Conservation (phyloP, 192 early-diverging fungal species). For the Spinellus fusiger region DNA sequence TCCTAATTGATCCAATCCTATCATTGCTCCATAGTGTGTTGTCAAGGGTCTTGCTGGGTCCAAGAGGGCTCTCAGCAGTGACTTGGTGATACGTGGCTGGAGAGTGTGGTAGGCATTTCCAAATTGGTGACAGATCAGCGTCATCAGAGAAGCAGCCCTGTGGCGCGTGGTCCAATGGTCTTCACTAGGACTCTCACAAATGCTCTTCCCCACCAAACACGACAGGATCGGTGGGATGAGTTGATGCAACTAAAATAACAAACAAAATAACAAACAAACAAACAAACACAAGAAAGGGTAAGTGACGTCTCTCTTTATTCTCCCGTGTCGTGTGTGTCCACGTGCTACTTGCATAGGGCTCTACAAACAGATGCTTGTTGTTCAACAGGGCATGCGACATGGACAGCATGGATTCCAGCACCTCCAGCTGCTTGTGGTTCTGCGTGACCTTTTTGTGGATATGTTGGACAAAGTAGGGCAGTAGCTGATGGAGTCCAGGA, state of each 20-base stretch:
- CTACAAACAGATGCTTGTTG: conserved; percentile 86
- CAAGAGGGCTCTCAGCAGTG: conserved; percentile 83
- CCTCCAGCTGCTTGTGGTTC: conserved; percentile 67
- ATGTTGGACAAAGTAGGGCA: conserved; percentile 94
- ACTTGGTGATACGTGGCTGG: conserved; percentile 84
- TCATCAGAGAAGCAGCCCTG: conserved; percentile 65
- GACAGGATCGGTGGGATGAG: conserved; percentile 90
- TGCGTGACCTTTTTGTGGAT: conserved; percentile 82
- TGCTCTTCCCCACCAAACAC: conserved; percentile 80
- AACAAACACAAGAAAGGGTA: not conserved
- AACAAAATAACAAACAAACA: not conserved
- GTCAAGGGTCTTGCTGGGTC: conserved; percentile 78
- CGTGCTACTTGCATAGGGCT: conserved; percentile 76
- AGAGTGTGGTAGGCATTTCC: conserved; percentile 79
- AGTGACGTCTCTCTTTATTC: too few species aligned
- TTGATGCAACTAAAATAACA: conserved; percentile 76
- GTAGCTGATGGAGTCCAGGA: conserved; percentile 88
- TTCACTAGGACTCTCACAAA: conserved; percentile 64
- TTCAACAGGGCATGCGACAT: conserved; percentile 74
- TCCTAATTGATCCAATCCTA: conserved; percentile 72
- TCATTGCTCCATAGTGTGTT: conserved; percentile 86
- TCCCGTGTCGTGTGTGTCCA: not conserved
- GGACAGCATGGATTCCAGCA: conserved; percentile 71
- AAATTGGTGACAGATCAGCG: conserved; percentile 71
- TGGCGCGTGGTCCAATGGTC: conserved; percentile 84